These are phyloP conservation scores for Cairneyella variabilis DNA, from an alignment of 495 filamentous ascomycete genomes.

Conservation along the genomic window DNA sequence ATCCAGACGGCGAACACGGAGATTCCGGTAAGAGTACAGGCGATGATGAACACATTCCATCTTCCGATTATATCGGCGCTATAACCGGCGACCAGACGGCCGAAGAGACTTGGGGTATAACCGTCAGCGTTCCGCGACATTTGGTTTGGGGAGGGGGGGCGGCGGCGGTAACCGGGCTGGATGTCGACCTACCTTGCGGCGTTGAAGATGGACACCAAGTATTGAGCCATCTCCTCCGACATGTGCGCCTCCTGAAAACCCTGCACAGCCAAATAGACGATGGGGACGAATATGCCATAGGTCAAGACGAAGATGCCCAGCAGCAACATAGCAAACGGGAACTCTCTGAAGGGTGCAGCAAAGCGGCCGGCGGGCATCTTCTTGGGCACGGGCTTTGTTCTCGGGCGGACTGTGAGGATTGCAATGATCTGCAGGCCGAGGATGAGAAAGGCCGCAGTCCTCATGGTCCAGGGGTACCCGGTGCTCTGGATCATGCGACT, in stretches of 20 bases:
- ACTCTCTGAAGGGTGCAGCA: constrained; percentile 52
- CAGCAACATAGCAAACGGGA: constrained; percentile 45
- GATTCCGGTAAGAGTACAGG: constrained; percentile 50
- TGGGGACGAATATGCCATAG: constrained; percentile 65
- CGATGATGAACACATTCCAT: constrained; percentile 65
- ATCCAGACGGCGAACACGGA: constrained; percentile 66
- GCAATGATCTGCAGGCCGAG: constrained; percentile 58
- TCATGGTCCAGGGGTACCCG: constrained; percentile 71
- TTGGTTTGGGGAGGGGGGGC: too few species aligned
- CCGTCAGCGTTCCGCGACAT: background rate
- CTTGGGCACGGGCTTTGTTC: constrained; percentile 51
- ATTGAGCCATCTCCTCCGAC: constrained; percentile 46
- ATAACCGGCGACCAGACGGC: constrained; percentile 63
- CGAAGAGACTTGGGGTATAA: constrained; percentile 43
- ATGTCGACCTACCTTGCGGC: constrained; percentile 43
- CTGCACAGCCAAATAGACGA: constrained; percentile 60
- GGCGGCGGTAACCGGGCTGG: too few species aligned
- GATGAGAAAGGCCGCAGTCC: constrained; percentile 62
- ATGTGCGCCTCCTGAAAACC: constrained; percentile 55
- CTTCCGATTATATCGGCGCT: constrained; percentile 67
- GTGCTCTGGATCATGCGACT: constrained; percentile 51
- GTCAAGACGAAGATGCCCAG: constrained; percentile 56
- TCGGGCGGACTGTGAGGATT: constrained; percentile 58
- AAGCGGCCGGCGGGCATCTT: constrained; percentile 50
- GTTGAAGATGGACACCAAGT: constrained; percentile 67